Percentiles rank a stretch among this genome's conserved stretches.
These are phyloP conservation scores for Zopfochytrium polystomum DNA, from an alignment of 371 early-diverging fungal species.

Conservation along the genomic window DNA sequence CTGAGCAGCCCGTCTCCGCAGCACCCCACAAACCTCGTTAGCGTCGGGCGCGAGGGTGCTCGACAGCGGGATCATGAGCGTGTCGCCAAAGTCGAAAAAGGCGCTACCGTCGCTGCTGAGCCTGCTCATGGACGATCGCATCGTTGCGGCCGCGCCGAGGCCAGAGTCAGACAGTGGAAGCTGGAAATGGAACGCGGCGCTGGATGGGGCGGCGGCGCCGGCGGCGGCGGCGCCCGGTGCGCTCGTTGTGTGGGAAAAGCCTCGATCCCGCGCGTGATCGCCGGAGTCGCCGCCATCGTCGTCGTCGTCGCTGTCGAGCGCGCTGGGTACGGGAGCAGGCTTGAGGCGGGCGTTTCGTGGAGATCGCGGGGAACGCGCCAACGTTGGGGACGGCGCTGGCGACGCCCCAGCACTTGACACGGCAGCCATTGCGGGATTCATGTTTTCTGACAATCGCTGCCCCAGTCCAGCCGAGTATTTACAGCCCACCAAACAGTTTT, in stretches of 20 bases:
- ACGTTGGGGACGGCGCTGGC: background rate
- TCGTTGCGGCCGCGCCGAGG: too few relatives aligned
- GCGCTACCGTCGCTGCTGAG: background rate
- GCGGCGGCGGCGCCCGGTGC: background rate
- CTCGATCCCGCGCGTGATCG: background rate
- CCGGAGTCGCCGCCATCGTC: background rate
- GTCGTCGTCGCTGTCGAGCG: background rate
- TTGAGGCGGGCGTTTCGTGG: too few relatives aligned
- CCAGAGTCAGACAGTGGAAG: too few relatives aligned
- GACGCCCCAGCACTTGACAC: too few relatives aligned
- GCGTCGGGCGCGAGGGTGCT: constrained; percentile 5
- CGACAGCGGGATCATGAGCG: constrained; percentile 13
- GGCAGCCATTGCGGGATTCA: too few relatives aligned
- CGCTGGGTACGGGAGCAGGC: background rate
- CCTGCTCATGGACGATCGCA: too few relatives aligned
- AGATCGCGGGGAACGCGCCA: constrained; percentile 1
- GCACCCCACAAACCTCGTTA: background rate
- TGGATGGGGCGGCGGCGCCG: background rate
- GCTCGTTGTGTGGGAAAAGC: background rate
- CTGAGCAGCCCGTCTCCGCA: background rate
- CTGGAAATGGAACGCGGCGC: too few relatives aligned
- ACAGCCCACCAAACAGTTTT: too few relatives aligned
- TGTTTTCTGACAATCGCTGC: too few relatives aligned
- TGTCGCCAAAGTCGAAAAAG: background rate
- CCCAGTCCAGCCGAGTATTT: too few relatives aligned